phyloP scores from a whole-genome alignment of 1,284 basidiomycete species.

The Wallemia hederae region DNA sequence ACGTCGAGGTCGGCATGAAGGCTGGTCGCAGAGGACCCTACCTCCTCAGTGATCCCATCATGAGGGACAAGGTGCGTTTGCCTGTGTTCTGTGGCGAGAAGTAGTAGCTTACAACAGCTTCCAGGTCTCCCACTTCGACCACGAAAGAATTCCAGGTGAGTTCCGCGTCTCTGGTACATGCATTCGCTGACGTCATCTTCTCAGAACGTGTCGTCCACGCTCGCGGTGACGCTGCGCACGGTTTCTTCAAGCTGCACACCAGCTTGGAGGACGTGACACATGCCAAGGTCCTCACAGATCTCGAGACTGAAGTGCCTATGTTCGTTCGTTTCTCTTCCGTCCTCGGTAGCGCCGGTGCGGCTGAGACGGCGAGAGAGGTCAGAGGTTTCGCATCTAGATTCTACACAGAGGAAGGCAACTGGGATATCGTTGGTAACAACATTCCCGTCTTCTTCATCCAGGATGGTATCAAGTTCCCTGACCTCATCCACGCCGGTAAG shows the following conservation, averaged over 20 bases:
- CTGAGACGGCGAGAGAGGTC: constrained; percentile 53
- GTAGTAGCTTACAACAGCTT: too few relatives aligned
- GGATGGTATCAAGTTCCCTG: constrained; percentile 42
- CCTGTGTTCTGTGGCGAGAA: too few relatives aligned
- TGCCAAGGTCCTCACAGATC: constrained; percentile 38
- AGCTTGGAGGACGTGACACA: constrained; percentile 31
- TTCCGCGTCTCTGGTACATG: constrained; percentile 8
- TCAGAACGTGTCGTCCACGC: constrained; percentile 29
- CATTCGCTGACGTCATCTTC: constrained; percentile 1
- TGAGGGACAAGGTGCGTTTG: neutral
- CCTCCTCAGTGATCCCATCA: neutral
- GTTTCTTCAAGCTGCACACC: constrained; percentile 43
- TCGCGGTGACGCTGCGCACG: constrained; percentile 48
- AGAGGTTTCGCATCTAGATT: constrained; percentile 55
- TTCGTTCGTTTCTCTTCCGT: constrained; percentile 61
- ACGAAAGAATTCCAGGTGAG: constrained; percentile 58
- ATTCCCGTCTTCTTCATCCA: constrained; percentile 63
- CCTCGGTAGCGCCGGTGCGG: constrained; percentile 38
- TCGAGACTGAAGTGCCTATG: constrained; percentile 34
- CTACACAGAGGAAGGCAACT: constrained; percentile 49
- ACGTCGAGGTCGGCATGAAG: neutral
- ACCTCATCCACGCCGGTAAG: constrained; percentile 43
- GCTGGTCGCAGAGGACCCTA: neutral
- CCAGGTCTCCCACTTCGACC: constrained; percentile 47
- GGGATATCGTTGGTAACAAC: constrained; percentile 47